phyloP scores from a whole-genome alignment of 2,329 filamentous ascomycete species.

The Cercospora nicotianae region DNA sequence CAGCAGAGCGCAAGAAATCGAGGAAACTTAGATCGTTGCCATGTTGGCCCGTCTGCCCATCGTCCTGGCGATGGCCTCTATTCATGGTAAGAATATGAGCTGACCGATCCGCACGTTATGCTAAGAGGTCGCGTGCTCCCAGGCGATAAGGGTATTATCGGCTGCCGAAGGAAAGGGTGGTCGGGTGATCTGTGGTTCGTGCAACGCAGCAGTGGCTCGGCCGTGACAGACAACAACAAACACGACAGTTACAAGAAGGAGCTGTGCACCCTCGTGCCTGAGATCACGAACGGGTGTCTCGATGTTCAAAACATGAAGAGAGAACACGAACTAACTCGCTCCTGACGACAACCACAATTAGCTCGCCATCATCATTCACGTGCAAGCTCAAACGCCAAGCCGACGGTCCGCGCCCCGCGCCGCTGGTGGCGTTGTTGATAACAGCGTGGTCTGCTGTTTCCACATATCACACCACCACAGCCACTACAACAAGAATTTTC shows the following conservation, averaged over 20 bases:
- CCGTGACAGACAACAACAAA: constrained; percentile 3
- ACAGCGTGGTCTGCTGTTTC: background rate
- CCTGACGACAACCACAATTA: background rate
- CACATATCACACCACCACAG: background rate
- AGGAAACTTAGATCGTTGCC: constrained; percentile 29
- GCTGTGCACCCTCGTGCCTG: background rate
- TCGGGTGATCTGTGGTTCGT: constrained; percentile 15
- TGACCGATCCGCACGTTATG: background rate
- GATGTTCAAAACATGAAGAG: background rate
- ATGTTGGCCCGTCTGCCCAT: constrained; percentile 11
- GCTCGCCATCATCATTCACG: background rate
- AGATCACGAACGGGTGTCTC: background rate
- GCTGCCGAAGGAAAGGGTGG: constrained; percentile 11
- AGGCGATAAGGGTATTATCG: constrained; percentile 12
- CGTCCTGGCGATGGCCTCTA: constrained; percentile 7
- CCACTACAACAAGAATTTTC: background rate
- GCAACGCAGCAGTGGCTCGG: constrained; percentile 13
- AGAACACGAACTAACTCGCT: background rate
- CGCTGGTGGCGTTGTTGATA: background rate
- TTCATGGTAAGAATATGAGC: constrained; percentile 11
- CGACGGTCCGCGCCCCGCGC: background rate
- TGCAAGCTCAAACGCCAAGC: background rate
- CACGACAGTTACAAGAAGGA: background rate
- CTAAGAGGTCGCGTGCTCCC: constrained; percentile 18
- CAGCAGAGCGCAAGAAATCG: constrained; percentile 31